Evolutionary conservation across 78 protist species (phyloP).

Genomic region (Monocercomonoides exilis): DNA sequence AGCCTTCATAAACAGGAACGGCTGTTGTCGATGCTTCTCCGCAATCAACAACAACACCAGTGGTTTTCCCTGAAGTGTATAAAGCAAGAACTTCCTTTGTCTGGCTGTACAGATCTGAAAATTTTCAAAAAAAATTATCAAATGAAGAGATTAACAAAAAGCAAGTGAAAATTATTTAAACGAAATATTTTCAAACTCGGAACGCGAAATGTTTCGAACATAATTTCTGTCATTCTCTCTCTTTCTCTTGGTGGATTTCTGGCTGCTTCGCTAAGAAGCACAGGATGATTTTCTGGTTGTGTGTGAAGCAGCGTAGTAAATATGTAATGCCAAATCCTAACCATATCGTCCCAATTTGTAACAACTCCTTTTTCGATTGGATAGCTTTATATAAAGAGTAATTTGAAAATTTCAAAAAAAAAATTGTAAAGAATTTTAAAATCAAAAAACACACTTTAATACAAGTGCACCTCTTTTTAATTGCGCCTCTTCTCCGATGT

Average conservation of each 20-base stretch:
- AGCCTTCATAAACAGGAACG: conserved; percentile 22
- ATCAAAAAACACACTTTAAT: background rate
- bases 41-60: conserved; percentile 60
- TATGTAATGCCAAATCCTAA: conserved; percentile 31
- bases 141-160: too few relatives aligned
- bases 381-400: background rate
- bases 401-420: too few relatives aligned
- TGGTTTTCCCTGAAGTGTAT: conserved; percentile 22
- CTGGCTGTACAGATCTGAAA: background rate
- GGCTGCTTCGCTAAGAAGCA: conserved; percentile 30
- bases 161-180: background rate
- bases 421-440: background rate
- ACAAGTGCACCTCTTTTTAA: background rate
- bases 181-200: background rate
- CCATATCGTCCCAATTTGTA: conserved; percentile 52
- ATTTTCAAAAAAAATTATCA: background rate
- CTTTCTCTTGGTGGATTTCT: conserved; percentile 10
- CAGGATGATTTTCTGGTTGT: conserved; percentile 16
- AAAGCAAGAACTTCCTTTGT: conserved; percentile 43
- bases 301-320: conserved; percentile 7
- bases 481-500: conserved; percentile 31
- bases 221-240: conserved; percentile 19
- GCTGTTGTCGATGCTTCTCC: conserved; percentile 47
- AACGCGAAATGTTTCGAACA: conserved; percentile 28
- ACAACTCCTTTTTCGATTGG: conserved; percentile 28